Base-by-base conservation (phyloP, 352 stramenopile genomes). In the Phytophthora citrophthora region DNA sequence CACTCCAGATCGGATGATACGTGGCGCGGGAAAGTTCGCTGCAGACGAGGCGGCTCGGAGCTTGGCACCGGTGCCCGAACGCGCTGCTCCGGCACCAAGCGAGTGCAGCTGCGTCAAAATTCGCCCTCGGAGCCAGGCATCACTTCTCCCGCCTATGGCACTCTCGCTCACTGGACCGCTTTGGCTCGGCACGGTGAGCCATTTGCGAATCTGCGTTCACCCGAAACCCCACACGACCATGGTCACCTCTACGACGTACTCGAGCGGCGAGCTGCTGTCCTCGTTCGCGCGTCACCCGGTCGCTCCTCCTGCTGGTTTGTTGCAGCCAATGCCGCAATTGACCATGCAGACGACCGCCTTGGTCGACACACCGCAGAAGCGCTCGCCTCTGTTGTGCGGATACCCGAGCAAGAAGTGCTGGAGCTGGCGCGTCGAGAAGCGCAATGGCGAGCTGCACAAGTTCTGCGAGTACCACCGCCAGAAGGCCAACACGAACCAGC, bases 371-470 rank as follows among this genome's bases (percentile, higher is more conserved):
- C 36, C 48, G 32, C 72, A 77, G 34, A 84, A 85, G 64, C 78
- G 78, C 41, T 87, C 78, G 39, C 78, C 78, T 43, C 53, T 87
- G 58, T 72, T 87, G 23, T 87, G 78, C 49, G 78, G 78, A 45
- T 94, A 94, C 67, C 83, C 83, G 53, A 92, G 83, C 81, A 93
- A 93, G 64, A 91, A 91, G 73, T 94, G 86, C 78, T 90, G 76
- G 74, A 91, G 85, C 62, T 76, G 72, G 69, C 86, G 83, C 54
- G 83, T 91, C 2, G 77, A 89, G 62, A 94, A 94, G 68, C 80
- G 83, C 68, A 94, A 93, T 45, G 86, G 86, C 43, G 82, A 91
- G 71, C 71, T 93, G 57, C 86, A 94, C 77, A 92, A 91, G 70
- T 90, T 94, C 48, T 94, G 86, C 67, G 83, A 94, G 63, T 94